phyloP scores from a whole-genome alignment of 2,329 filamentous ascomycete genomes.

The Ophiostoma himal-ulmi region DNA sequence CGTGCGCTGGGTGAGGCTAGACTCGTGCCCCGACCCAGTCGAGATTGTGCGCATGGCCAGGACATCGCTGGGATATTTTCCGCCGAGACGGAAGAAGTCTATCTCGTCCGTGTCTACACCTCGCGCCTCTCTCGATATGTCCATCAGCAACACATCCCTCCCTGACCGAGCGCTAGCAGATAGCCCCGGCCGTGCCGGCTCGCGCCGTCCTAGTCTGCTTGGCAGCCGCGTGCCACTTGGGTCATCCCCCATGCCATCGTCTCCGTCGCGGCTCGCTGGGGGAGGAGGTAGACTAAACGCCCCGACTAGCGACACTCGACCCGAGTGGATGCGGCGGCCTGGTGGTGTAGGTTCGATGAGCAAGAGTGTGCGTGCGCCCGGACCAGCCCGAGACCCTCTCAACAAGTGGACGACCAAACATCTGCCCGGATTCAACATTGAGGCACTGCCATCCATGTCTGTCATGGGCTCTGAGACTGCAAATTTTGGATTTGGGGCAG shows the following conservation, averaged over 20 bases:
- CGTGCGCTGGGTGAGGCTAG: constrained; percentile 81
- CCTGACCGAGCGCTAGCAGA: constrained; percentile 33
- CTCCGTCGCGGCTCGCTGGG: constrained; percentile 34
- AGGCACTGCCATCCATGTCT: constrained; percentile 61
- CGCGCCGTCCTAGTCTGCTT: constrained; percentile 42
- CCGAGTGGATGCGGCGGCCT: constrained; percentile 69
- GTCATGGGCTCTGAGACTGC: constrained; percentile 57
- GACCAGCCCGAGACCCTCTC: constrained; percentile 76
- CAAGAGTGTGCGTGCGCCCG: constrained; percentile 64
- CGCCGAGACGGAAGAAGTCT: constrained; percentile 80
- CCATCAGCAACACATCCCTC: constrained; percentile 36
- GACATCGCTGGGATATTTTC: constrained; percentile 81
- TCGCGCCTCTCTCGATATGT: constrained; percentile 57
- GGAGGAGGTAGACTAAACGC: not conserved
- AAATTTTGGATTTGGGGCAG: constrained; percentile 45
- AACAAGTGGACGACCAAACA: constrained; percentile 82
- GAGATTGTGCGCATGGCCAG: constrained; percentile 82
- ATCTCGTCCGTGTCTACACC: constrained; percentile 63
- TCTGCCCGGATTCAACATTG: constrained; percentile 69
- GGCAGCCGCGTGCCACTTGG: constrained; percentile 34
- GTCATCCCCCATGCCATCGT: constrained; percentile 30
- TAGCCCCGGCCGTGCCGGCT: constrained; percentile 33
- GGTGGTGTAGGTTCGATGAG: constrained; percentile 83
- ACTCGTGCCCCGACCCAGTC: constrained; percentile 61
- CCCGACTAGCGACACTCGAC: constrained; percentile 33